These are phyloP conservation scores for Albizia julibrissin DNA, from an alignment of 306 rosid genomes.

Conservation along the genomic window DNA sequence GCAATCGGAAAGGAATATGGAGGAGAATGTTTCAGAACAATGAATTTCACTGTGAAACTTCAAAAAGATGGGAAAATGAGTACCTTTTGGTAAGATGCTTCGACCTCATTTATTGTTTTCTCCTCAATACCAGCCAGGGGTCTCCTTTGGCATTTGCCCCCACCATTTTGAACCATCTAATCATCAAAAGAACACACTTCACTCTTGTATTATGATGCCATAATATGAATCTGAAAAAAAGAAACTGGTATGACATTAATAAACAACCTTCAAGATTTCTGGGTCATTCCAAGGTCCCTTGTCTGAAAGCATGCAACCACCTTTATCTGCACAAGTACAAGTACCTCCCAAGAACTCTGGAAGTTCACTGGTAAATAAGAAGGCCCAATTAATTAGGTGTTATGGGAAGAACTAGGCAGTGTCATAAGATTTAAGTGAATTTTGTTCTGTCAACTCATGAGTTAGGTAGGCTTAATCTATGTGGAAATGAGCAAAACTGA, in stretches of 20 bases:
- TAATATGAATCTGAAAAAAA: not conserved
- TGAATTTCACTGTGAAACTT: not conserved
- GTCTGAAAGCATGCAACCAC: conserved; percentile 95
- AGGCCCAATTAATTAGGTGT: conserved; percentile 12
- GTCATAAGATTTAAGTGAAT: not conserved
- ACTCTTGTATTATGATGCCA: conserved; percentile 7
- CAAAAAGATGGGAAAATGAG: conserved; percentile 7
- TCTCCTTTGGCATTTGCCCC: conserved; percentile 55
- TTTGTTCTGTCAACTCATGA: not conserved
- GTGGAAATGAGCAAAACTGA: conserved; percentile 15
- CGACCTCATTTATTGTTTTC: conserved; percentile 71
- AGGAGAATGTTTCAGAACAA: conserved; percentile 25
- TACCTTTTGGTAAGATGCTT: conserved; percentile 46
- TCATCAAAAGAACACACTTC: conserved; percentile 32
- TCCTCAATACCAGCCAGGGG: conserved; percentile 49
- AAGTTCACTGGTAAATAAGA: conserved; percentile 71
- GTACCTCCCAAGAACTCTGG: conserved; percentile 93
- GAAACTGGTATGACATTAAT: not conserved
- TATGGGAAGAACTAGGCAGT: not conserved
- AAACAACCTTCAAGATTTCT: conserved; percentile 72
- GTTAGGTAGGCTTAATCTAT: not conserved
- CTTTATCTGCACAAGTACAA: conserved; percentile 89
- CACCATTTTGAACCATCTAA: conserved; percentile 88
- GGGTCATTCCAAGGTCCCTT: conserved; percentile 98
- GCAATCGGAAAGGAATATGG: not conserved